Evolutionary conservation across 2,329 filamentous ascomycete genomes (phyloP).

Genomic region (Fusarium citri): DNA sequence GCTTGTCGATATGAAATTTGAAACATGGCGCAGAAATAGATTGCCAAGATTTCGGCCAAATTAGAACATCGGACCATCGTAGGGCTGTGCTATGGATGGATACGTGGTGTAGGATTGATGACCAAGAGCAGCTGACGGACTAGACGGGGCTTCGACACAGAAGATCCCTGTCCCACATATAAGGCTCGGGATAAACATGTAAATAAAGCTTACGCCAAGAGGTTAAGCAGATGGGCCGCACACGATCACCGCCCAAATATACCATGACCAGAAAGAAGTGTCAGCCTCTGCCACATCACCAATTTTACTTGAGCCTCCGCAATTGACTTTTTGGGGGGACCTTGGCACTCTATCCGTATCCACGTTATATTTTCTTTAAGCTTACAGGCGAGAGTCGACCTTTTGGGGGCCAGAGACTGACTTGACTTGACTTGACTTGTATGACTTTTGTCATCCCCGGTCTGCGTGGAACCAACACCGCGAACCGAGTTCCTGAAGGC

Average conservation of each 20-base stretch:
- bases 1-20: background rate
- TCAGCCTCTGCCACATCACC: background rate
- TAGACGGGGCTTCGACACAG: background rate
- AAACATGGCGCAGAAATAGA: conserved; percentile 1
- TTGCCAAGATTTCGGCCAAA: background rate
- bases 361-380: background rate
- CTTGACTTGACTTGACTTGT: background rate
- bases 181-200: conserved; percentile 14
- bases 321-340: background rate
- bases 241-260: background rate
- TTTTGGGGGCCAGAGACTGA: background rate
- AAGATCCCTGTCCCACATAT: conserved; percentile 1
- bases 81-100: conserved; percentile 22
- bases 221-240: background rate
- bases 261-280: background rate
- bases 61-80: background rate
- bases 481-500: background rate
- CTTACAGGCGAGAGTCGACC: background rate
- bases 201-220: conserved; percentile 13
- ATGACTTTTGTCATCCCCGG: background rate
- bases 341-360: background rate
- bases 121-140: background rate
- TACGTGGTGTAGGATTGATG: background rate
- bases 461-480: background rate
- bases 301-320: conserved; percentile 3